These are phyloP conservation scores for Pyrenula aspistea DNA, from an alignment of 495 filamentous ascomycete species.

Conservation along the genomic window DNA sequence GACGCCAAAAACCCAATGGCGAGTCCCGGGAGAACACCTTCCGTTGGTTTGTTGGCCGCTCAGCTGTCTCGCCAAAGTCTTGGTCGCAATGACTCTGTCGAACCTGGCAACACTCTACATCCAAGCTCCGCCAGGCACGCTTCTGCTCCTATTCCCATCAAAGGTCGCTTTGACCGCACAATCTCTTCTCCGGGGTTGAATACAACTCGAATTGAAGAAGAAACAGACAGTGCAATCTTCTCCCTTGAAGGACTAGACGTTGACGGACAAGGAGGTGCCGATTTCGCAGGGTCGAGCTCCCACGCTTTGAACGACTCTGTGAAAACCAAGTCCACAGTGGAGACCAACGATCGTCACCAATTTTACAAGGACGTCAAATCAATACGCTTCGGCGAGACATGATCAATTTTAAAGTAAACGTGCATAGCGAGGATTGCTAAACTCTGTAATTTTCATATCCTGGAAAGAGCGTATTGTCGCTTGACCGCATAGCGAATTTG, in stretches of 20 bases:
- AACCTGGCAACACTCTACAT: constrained; percentile 27
- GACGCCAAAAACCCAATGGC: constrained; percentile 19
- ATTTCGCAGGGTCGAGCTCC: background rate
- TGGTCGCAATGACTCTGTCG: constrained; percentile 5
- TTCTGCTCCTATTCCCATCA: constrained; percentile 10
- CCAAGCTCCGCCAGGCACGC: constrained; percentile 18
- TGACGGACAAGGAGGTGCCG: background rate
- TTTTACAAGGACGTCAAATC: background rate
- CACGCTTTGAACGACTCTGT: background rate
- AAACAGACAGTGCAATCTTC: constrained; percentile 22
- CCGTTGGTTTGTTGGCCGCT: constrained; percentile 29
- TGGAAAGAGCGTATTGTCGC: background rate
- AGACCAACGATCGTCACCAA: background rate
- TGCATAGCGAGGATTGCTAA: background rate
- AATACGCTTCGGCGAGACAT: background rate
- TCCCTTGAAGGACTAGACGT: background rate
- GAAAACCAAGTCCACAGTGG: background rate
- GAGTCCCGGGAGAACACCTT: constrained; percentile 55
- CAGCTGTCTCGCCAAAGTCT: constrained; percentile 8
- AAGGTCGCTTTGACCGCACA: constrained; percentile 26
- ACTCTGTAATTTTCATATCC: background rate
- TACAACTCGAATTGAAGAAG: constrained; percentile 63
- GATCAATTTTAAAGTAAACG: background rate
- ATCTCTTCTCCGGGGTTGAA: constrained; percentile 28
- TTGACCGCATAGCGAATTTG: background rate